Base-by-base conservation (phyloP, 2,329 filamentous ascomycete genomes). In the Rhytidhysteron rufulum region DNA sequence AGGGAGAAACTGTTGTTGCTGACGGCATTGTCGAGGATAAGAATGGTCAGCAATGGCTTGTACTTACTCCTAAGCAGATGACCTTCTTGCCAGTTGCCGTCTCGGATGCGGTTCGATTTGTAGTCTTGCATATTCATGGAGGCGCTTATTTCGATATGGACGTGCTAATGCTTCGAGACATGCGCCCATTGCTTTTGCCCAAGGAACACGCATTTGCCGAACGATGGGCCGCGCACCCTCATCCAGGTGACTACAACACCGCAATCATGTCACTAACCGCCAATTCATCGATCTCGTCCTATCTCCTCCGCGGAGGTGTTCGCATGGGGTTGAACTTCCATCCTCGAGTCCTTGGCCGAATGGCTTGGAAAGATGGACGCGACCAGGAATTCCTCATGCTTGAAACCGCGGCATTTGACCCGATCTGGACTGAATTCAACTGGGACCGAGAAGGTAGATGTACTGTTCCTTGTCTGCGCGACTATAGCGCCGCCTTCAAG, bases 271-370 rank as follows among this genome's bases (percentile, higher is more conserved):
- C 74, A 2, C 62, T 78, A 18, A 70, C 72, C 2, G 73, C 75
- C n/a, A 78, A 78, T 48, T 75, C 72, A 0, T 74, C 72, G 2
- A 63, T 78, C 1, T 77, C 74, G 0, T 75, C 73, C 0, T 78
- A 79, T 45, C 63, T 79, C 2, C 62, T 79, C 16, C 71, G 74
- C 30, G 75, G 75, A 24, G 75, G 74, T 22, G 74, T 78, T 8
- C 65, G 75, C 35, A 79, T 79, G 75, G 75, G 75, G 3, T 65
- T 78, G 44, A 78, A 78, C 45, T 79, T 78, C 54, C 75, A 79
- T 41, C 75, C 75, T 1, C 66, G 73, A 15, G 70, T 78, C 4
- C 67, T 79, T 18, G 75, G 75, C 3, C 69, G 74, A 34, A 77
- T 79, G 72, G 72, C 74, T 3, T 76, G 74, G 62, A 77, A 77